Percentiles rank a stretch among this genome's conserved stretches.
Evolutionary conservation across 140 eudicot genomes (phyloP).

Genomic region (Cichorium intybus): DNA sequence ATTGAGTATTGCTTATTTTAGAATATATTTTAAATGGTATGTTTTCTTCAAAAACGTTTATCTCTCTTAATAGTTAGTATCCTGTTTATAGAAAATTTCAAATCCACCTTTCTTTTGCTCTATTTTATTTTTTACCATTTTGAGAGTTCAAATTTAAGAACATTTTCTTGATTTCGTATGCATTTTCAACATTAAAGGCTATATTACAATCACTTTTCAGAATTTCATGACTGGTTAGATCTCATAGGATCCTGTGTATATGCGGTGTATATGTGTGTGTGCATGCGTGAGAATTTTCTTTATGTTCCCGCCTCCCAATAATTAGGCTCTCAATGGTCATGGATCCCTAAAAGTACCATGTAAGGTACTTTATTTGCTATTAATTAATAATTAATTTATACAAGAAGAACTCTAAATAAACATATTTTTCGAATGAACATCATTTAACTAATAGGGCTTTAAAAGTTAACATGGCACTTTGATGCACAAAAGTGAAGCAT

Average conservation of each 20-base stretch:
- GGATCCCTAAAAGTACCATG: constrained; percentile 25
- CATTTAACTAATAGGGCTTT: not conserved
- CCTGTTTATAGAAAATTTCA: not conserved
- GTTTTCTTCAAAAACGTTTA: not conserved
- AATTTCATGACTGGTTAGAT: constrained; percentile 3
- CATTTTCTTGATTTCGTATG: constrained; percentile 16
- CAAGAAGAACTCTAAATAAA: not conserved
- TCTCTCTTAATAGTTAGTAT: not conserved
- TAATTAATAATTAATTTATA: not conserved
- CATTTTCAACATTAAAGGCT: not conserved
- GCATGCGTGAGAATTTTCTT: not conserved
- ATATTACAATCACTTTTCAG: not conserved
- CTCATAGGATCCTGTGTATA: constrained; percentile 8
- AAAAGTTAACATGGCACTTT: not conserved
- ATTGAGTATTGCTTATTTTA: not conserved
- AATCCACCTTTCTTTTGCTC: not conserved
- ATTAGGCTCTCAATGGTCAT: not conserved
- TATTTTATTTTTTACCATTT: constrained; percentile 5
- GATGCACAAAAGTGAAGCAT: not conserved
- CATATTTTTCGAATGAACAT: not conserved
- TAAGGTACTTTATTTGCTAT: constrained; percentile 1
- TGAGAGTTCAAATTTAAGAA: not conserved
- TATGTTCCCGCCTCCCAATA: not conserved
- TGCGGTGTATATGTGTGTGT: not conserved
- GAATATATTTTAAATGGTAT: not conserved